A percentile compares a stretch with the other conserved stretches of the same genome.
Evolutionary conservation across 2,329 filamentous ascomycete genomes (phyloP).

Genomic region (Aspergillus felis): DNA sequence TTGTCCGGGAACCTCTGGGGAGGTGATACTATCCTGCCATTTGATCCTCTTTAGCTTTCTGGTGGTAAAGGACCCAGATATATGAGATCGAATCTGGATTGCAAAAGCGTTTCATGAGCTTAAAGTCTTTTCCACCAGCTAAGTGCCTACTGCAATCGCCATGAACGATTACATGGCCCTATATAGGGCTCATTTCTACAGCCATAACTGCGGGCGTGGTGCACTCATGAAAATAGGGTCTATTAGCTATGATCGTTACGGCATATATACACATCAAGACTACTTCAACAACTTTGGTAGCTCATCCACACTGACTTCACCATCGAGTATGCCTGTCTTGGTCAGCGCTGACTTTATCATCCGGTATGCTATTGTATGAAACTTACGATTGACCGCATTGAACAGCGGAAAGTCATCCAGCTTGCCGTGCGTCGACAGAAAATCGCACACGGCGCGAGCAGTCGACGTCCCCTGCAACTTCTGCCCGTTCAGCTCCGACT

Average conservation of each 20-base stretch:
- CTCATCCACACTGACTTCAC: constrained; percentile 1
- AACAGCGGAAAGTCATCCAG: constrained; percentile 13
- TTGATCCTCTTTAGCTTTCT: constrained; percentile 24
- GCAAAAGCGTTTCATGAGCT: too few relatives aligned
- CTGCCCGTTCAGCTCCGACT: constrained; percentile 15
- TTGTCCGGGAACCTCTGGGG: constrained; percentile 29
- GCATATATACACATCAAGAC: background rate
- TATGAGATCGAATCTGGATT: background rate
- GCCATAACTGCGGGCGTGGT: too few relatives aligned
- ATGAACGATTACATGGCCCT: too few relatives aligned
- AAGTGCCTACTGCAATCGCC: background rate
- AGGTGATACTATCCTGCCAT: constrained; percentile 23
- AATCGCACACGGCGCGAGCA: constrained; percentile 8
- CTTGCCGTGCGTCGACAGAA: constrained; percentile 11
- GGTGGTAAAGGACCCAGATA: background rate
- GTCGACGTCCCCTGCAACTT: constrained; percentile 16
- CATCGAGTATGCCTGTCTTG: constrained; percentile 1
- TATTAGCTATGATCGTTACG: background rate
- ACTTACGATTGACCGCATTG: constrained; percentile 8
- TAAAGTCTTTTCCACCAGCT: background rate
- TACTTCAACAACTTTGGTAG: background rate
- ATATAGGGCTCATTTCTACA: background rate
- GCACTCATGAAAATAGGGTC: background rate
- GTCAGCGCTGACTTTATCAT: background rate
- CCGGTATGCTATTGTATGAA: too few relatives aligned